Evolutionary conservation across 345 rosid species (phyloP).

Genomic region (Corymbia maculata): DNA sequence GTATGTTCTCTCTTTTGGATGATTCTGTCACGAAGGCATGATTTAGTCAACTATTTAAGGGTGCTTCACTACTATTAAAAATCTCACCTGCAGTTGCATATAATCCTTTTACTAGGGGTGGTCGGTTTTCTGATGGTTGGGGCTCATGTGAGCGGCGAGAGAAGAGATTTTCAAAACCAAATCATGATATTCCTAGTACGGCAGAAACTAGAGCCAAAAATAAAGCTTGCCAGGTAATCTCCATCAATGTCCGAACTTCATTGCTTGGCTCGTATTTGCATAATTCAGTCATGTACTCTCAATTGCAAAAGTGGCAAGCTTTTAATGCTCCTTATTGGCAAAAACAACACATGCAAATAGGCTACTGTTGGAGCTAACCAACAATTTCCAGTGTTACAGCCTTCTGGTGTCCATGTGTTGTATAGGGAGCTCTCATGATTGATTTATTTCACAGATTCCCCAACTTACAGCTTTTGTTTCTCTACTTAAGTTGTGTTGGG

Average conservation of each 20-base stretch:
- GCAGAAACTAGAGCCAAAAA: slow-evolving; percentile 97
- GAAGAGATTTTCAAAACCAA: slow-evolving; percentile 79
- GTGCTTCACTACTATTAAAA: background rate
- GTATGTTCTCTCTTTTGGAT: slow-evolving; percentile 23
- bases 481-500: background rate
- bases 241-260: background rate
- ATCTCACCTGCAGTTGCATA: background rate
- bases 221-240: slow-evolving; percentile 78
- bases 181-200: slow-evolving; percentile 85
- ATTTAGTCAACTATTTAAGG: background rate
- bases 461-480: background rate
- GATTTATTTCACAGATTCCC: background rate
- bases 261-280: background rate
- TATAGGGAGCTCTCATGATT: background rate
- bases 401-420: background rate
- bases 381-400: background rate
- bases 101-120: slow-evolving; percentile 27
- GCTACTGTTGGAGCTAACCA: background rate
- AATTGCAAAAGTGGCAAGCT: background rate
- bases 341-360: background rate
- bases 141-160: slow-evolving; percentile 89
- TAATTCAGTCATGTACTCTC: background rate
- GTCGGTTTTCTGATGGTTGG: slow-evolving; percentile 93
- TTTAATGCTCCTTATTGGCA: background rate
- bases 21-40: background rate